Evolutionary conservation across 495 filamentous ascomycete species (phyloP).

Genomic region (Pseudoneurospora amorphoporcata): DNA sequence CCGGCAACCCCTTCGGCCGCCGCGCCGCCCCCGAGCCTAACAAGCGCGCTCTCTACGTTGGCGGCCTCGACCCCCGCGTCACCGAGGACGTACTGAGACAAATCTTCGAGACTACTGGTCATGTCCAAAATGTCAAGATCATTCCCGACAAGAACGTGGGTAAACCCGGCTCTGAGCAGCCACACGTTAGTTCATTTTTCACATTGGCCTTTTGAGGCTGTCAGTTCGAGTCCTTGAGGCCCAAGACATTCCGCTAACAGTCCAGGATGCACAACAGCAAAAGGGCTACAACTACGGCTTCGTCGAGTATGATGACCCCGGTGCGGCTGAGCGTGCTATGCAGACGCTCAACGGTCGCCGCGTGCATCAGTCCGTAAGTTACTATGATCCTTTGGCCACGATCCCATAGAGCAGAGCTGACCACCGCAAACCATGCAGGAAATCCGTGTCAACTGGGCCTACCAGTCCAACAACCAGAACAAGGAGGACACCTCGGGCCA

Average conservation of each 20-base stretch:
- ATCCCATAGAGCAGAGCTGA: not conserved
- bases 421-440: slow-evolving; percentile 48
- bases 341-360: slow-evolving; percentile 88
- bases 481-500: slow-evolving; percentile 98
- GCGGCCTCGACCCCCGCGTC: slow-evolving; percentile 86
- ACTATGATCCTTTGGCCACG: not conserved
- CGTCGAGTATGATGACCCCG: slow-evolving; percentile 97
- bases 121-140: slow-evolving; percentile 98
- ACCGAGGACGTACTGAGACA: slow-evolving; percentile 95
- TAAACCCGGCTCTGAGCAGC: slow-evolving; percentile 3
- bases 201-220: not conserved
- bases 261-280: slow-evolving; percentile 36
- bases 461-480: slow-evolving; percentile 87
- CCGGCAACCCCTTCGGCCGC: slow-evolving; percentile 66
- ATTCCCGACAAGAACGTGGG: slow-evolving; percentile 98
- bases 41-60: slow-evolving; percentile 95
- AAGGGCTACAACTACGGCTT: slow-evolving; percentile 99
- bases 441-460: slow-evolving; percentile 99
- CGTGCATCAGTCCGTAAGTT: slow-evolving; percentile 82
- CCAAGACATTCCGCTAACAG: not conserved
- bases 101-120: slow-evolving; percentile 97
- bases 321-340: slow-evolving; percentile 93
- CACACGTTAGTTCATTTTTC: not conserved
- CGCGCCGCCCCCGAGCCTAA: slow-evolving; percentile 96
- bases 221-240: not conserved